Conservation (phyloP, 2,329 filamentous ascomycete species). For the Aureobasidium namibiae region DNA sequence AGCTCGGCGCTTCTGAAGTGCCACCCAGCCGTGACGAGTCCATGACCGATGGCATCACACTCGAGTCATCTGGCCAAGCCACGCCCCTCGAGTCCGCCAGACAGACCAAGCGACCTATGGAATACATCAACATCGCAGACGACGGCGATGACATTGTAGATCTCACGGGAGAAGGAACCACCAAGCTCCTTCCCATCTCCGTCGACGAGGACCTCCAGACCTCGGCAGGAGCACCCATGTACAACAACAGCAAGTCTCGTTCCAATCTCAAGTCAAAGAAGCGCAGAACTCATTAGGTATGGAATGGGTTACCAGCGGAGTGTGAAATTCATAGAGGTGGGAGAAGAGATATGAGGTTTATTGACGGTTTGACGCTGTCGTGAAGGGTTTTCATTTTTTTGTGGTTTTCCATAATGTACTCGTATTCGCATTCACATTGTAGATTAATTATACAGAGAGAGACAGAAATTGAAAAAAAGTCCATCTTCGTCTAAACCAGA, state of each 20-base stretch:
- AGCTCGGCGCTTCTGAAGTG: neutral
- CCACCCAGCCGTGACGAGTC: neutral
- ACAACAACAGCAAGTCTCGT: neutral
- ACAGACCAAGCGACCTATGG: neutral
- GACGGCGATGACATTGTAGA: neutral
- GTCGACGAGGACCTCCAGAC: neutral
- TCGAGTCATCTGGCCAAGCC: neutral
- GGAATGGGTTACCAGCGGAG: neutral
- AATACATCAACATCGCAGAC: neutral
- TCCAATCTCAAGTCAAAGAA: neutral
- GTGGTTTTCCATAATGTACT: neutral
- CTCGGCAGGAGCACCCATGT: neutral
- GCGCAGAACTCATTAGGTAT: constrained; percentile 6
- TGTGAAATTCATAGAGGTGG: neutral
- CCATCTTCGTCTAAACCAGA: neutral
- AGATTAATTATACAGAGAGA: neutral
- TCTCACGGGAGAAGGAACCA: neutral
- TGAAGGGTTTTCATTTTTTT: too few relatives aligned
- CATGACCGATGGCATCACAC: constrained; percentile 6
- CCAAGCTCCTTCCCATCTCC: neutral
- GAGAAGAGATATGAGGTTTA: neutral
- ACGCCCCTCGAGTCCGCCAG: neutral
- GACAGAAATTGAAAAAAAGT: neutral
- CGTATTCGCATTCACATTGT: neutral
- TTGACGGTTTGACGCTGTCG: too few relatives aligned